These are phyloP conservation scores for Trichoderma asperellum DNA, from an alignment of 2,329 filamentous ascomycete genomes.

Conservation along the genomic window DNA sequence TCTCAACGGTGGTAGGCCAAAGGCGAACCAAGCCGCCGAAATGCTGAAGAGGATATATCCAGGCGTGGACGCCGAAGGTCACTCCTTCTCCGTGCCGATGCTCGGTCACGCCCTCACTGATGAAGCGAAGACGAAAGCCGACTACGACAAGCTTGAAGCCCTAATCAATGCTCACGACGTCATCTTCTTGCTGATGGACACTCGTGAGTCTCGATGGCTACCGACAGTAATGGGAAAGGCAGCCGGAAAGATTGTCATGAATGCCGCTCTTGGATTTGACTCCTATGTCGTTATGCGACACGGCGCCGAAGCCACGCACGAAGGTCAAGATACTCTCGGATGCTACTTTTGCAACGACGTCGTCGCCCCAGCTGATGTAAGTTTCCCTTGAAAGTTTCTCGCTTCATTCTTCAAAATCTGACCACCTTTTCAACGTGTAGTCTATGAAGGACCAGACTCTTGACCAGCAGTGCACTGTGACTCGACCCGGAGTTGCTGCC, in stretches of 20 bases:
- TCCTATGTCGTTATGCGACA: constrained; percentile 98
- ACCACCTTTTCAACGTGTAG: constrained; percentile 48
- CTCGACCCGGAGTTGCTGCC: constrained; percentile 86
- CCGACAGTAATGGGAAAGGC: constrained; percentile 96
- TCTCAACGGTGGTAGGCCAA: constrained; percentile 78
- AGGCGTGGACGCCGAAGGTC: constrained; percentile 78
- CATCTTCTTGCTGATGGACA: constrained; percentile 97
- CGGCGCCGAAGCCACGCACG: constrained; percentile 65
- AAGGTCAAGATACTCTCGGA: constrained; percentile 71
- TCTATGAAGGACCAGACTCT: constrained; percentile 93
- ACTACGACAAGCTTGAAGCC: constrained; percentile 74
- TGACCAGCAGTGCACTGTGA: constrained; percentile 98
- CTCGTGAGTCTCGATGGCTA: constrained; percentile 90
- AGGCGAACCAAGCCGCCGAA: constrained; percentile 79
- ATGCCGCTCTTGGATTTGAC: constrained; percentile 94
- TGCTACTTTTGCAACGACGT: constrained; percentile 99
- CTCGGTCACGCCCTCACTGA: constrained; percentile 86
- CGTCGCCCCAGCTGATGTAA: constrained; percentile 88
- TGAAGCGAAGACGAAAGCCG: constrained; percentile 66
- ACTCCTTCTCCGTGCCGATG: constrained; percentile 90
- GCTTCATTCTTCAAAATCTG: background rate
- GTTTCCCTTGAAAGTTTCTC: constrained; percentile 40
- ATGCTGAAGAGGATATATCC: constrained; percentile 86
- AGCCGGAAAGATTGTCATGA: constrained; percentile 91
- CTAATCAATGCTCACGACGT: constrained; percentile 86